A percentile compares a stretch with the other conserved stretches of the same genome.
Conservation (phyloP, 2,329 filamentous ascomycete genomes). For the Alternaria brassicicola region DNA sequence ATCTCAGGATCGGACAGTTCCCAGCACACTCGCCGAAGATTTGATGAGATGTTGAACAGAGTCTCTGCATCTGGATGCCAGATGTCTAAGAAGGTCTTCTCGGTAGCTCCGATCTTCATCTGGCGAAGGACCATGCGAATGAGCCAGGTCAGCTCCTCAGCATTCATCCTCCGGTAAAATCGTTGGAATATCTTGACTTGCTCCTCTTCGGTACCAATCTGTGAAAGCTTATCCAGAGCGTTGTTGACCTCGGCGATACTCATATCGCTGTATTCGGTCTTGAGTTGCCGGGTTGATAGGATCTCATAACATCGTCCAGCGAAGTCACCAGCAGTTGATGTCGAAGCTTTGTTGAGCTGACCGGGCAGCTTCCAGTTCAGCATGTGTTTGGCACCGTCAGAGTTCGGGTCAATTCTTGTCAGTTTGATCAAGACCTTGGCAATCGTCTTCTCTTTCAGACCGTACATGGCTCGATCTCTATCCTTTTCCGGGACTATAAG, state of each 20-base stretch:
- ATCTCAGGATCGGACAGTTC: constrained; percentile 78
- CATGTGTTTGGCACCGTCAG: constrained; percentile 83
- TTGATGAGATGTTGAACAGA: constrained; percentile 87
- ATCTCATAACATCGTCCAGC: constrained; percentile 87
- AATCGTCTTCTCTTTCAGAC: constrained; percentile 89
- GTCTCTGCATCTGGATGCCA: constrained; percentile 62
- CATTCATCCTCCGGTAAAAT: constrained; percentile 91
- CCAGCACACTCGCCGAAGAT: constrained; percentile 90
- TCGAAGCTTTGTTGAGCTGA: constrained; percentile 49
- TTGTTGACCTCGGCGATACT: constrained; percentile 89
- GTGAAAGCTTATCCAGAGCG: constrained; percentile 77
- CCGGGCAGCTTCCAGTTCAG: constrained; percentile 93
- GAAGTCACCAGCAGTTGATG: constrained; percentile 82
- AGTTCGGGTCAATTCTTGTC: constrained; percentile 88
- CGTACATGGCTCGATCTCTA: constrained; percentile 88
- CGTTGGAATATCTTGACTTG: constrained; percentile 80
- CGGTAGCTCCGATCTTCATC: constrained; percentile 77
- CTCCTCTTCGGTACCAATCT: constrained; percentile 78
- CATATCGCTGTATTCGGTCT: constrained; percentile 75
- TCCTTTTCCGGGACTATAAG: constrained; percentile 94
- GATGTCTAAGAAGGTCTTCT: constrained; percentile 81
- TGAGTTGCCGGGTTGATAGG: constrained; percentile 80
- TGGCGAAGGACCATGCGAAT: constrained; percentile 89
- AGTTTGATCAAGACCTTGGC: constrained; percentile 90
- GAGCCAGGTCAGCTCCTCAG: constrained; percentile 92